Conservation (phyloP, 768 basidiomycete genomes). For the Tulasnella calospora region DNA sequence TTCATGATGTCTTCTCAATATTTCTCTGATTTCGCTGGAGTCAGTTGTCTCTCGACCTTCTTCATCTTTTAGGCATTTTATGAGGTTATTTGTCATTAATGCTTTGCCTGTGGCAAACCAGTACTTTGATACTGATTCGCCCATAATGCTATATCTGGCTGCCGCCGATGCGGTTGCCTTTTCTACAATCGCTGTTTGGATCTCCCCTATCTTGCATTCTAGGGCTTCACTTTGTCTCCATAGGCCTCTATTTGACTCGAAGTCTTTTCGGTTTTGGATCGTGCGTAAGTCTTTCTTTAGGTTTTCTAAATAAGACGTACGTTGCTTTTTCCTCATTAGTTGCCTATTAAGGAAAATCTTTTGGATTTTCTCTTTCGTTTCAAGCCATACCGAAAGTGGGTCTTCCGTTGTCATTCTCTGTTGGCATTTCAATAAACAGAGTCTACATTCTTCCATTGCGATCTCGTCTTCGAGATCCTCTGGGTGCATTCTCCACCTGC, state of each 20-base stretch:
- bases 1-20: not conserved
- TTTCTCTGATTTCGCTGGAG: not conserved
- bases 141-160: not conserved
- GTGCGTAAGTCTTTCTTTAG: not conserved
- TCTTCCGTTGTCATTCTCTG: not conserved
- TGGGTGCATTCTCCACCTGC: not conserved
- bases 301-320: not conserved
- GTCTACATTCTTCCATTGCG: not conserved
- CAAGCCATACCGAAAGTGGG: not conserved
- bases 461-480: constrained; percentile 10
- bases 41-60: not conserved
- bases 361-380: constrained; percentile 11
- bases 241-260: not conserved
- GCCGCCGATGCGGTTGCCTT: not conserved
- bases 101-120: constrained; percentile 2
- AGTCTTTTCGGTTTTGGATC: not conserved
- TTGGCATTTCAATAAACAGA: not conserved
- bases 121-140: constrained; percentile 16
- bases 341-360: not conserved
- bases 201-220: not conserved
- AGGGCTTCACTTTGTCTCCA: not conserved
- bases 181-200: not conserved
- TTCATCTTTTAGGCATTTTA: not conserved
- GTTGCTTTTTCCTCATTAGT: not conserved
- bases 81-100: not conserved